Percentiles rank a stretch among this genome's conserved stretches.
Conservation (phyloP, 495 filamentous ascomycete species). For the Tuber indicum region DNA sequence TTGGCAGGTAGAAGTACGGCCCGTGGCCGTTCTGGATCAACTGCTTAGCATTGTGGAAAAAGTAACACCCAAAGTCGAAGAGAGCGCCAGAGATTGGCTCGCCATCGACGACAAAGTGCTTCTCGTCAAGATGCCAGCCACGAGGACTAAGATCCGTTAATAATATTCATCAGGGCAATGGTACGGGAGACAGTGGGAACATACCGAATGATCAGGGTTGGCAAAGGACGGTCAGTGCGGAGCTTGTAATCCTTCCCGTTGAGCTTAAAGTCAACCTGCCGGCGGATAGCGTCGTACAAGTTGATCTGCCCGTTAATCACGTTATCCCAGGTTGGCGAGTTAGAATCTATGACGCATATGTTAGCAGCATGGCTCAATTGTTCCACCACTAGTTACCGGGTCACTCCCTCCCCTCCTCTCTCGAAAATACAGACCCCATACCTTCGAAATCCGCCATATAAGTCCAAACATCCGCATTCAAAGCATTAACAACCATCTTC, state of each 20-base stretch:
- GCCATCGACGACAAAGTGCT: slow-evolving; percentile 93
- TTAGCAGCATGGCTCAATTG: neutral
- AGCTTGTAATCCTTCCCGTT: slow-evolving; percentile 96
- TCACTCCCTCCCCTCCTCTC: neutral
- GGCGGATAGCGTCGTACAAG: slow-evolving; percentile 92
- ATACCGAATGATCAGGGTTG: slow-evolving; percentile 71
- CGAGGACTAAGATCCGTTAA: slow-evolving; percentile 50
- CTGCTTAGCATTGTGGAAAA: slow-evolving; percentile 97
- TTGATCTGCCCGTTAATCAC: slow-evolving; percentile 99
- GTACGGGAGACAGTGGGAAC: neutral
- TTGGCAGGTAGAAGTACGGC: slow-evolving; percentile 98
- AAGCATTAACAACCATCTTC: slow-evolving; percentile 98
- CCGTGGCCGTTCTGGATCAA: slow-evolving; percentile 74
- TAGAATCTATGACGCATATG: slow-evolving; percentile 65
- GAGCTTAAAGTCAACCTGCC: slow-evolving; percentile 93
- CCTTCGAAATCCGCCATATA: slow-evolving; percentile 99
- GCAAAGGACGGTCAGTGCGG: slow-evolving; percentile 71
- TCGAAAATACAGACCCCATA: slow-evolving; percentile 41
- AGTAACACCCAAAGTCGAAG: slow-evolving; percentile 98
- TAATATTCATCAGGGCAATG: neutral
- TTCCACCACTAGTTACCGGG: neutral
- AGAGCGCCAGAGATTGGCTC: slow-evolving; percentile 88
- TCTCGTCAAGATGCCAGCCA: slow-evolving; percentile 95
- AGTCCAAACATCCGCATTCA: slow-evolving; percentile 97
- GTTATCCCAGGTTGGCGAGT: slow-evolving; percentile 97